Evolutionary conservation across 2,329 filamentous ascomycete species (phyloP).

Genomic region (Claviceps paspali): DNA sequence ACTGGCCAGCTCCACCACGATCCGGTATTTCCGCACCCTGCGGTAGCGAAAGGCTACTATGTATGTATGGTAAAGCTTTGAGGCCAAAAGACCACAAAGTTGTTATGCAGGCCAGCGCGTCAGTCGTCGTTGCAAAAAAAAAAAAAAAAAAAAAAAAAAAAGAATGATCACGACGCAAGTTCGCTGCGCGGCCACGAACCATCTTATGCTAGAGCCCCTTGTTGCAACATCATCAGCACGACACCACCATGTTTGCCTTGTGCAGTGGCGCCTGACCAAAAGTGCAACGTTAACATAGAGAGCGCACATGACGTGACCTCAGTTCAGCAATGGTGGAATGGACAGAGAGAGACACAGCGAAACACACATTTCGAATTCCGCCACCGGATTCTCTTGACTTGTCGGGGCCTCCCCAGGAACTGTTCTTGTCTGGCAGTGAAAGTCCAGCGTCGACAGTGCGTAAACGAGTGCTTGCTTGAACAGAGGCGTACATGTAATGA

Average conservation of each 20-base stretch:
- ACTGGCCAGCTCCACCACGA: not conserved
- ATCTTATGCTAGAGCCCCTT: not conserved
- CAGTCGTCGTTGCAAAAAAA: no score
- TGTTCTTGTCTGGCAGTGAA: constrained; percentile 13
- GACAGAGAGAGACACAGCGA: not conserved
- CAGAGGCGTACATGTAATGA: constrained; percentile 10
- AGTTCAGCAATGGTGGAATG: not conserved
- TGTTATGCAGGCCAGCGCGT: no score
- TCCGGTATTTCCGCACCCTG: not conserved
- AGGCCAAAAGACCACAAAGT: no score
- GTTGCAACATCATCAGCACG: not conserved
- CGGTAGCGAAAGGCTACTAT: no score
- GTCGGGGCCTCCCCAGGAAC: constrained; percentile 22
- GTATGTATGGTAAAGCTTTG: no score
- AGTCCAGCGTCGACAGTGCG: constrained; percentile 11
- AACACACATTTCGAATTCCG: not conserved
- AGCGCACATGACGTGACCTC: not conserved
- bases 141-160: no score
- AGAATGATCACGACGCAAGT: no score
- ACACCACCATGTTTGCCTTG: not conserved
- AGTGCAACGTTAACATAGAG: no score
- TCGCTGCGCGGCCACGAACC: not conserved
- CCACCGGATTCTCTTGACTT: constrained; percentile 2
- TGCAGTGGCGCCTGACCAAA: not conserved
- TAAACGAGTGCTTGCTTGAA: constrained; percentile 7